Percentiles rank a stretch among this genome's conserved stretches.
Conservation (phyloP, 2,329 filamentous ascomycete species). For the Trichoderma koningiopsis region DNA sequence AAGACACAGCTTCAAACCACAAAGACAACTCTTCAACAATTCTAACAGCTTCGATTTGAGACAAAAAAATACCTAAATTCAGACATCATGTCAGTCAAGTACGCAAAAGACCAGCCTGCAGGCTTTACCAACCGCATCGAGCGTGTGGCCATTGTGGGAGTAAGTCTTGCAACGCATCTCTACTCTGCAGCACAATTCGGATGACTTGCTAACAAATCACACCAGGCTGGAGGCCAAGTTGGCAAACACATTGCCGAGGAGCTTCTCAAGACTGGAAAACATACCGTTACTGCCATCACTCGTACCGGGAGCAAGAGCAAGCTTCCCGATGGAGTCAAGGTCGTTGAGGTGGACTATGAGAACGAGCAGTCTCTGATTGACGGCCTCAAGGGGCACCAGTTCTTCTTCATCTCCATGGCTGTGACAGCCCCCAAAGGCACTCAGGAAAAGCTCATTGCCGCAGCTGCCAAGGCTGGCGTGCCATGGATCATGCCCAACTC, state of each 20-base stretch:
- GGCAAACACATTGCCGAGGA: slow-evolving; percentile 44
- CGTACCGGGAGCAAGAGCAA: slow-evolving; percentile 46
- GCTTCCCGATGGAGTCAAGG: slow-evolving; percentile 48
- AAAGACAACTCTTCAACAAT: neutral
- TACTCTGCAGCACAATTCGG: neutral
- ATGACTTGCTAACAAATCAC: neutral
- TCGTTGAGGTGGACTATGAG: slow-evolving; percentile 48
- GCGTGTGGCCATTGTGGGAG: slow-evolving; percentile 51
- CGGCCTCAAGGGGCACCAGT: slow-evolving; percentile 57
- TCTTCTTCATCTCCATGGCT: slow-evolving; percentile 54
- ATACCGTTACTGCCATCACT: slow-evolving; percentile 55
- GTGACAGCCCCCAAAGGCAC: slow-evolving; percentile 44
- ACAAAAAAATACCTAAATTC: neutral
- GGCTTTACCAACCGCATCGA: slow-evolving; percentile 47
- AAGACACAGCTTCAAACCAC: neutral
- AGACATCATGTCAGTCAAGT: slow-evolving; percentile 32
- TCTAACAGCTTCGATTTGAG: neutral
- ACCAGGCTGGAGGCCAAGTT: slow-evolving; percentile 39
- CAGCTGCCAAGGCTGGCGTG: slow-evolving; percentile 54
- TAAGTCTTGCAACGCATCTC: slow-evolving; percentile 37
- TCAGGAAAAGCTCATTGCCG: slow-evolving; percentile 49
- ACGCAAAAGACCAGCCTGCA: slow-evolving; percentile 41
- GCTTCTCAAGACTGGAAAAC: slow-evolving; percentile 53
- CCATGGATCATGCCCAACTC: slow-evolving; percentile 56
- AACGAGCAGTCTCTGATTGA: slow-evolving; percentile 46